phyloP scores from a whole-genome alignment of 306 rosid genomes.

The Dryas alaskensis region DNA sequence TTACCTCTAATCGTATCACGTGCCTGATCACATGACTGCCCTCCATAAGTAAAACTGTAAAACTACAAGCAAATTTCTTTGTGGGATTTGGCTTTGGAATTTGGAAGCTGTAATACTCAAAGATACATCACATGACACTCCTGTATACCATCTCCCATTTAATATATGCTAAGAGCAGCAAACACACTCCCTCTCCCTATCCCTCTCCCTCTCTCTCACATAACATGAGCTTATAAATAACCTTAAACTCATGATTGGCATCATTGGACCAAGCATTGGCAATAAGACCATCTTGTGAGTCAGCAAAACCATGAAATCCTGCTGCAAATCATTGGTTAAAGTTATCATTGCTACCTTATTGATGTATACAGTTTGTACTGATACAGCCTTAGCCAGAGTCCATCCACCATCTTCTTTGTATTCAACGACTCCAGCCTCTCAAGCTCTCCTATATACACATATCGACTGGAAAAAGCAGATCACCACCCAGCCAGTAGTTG shows the following conservation, averaged over 20 bases:
- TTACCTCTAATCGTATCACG: conserved; percentile 46
- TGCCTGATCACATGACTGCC: conserved; percentile 58
- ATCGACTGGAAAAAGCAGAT: conserved; percentile 18
- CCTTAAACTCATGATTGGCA: conserved; percentile 20
- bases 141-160: conserved; percentile 35
- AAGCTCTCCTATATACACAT: conserved; percentile 17
- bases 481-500: conserved; percentile 27
- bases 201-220: background rate
- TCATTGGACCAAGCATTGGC: conserved; percentile 35
- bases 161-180: conserved; percentile 23
- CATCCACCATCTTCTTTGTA: conserved; percentile 34
- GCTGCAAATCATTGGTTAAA: conserved; percentile 40
- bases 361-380: conserved; percentile 34
- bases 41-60: conserved; percentile 12
- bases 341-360: conserved; percentile 40
- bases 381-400: conserved; percentile 46
- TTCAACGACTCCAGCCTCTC: conserved; percentile 33
- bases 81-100: conserved; percentile 64
- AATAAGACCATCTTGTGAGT: conserved; percentile 43
- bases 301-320: conserved; percentile 58
- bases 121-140: conserved; percentile 66
- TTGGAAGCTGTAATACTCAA: conserved; percentile 60
- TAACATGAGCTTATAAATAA: conserved; percentile 26
- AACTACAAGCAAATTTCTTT: conserved; percentile 23
- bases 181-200: no score